These are phyloP conservation scores for Aureobasidium subglaciale DNA, from an alignment of 2,329 filamentous ascomycete species.

Conservation along the genomic window DNA sequence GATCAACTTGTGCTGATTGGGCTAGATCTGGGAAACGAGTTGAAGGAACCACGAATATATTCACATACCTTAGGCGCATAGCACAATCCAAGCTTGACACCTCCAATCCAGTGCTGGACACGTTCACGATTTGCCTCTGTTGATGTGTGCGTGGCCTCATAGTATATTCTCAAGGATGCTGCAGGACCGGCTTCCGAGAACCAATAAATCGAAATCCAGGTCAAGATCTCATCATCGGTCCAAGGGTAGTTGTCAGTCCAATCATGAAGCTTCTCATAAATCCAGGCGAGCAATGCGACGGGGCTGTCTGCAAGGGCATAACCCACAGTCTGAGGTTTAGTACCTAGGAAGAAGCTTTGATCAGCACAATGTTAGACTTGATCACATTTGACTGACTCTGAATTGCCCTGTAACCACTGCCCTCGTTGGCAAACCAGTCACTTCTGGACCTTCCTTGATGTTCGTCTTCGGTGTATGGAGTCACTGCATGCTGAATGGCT, in stretches of 20 bases:
- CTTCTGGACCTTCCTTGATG: slow-evolving; percentile 46
- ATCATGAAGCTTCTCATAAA: slow-evolving; percentile 72
- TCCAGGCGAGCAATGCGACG: slow-evolving; percentile 65
- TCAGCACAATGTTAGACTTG: too few species aligned
- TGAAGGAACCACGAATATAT: background rate
- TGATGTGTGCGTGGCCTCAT: slow-evolving; percentile 50
- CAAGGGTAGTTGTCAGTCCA: slow-evolving; percentile 68
- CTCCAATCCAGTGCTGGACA: slow-evolving; percentile 36
- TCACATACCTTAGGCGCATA: slow-evolving; percentile 44
- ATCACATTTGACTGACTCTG: slow-evolving; percentile 37
- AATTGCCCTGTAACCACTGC: slow-evolving; percentile 51
- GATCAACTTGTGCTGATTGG: too few species aligned
- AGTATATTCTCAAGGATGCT: slow-evolving; percentile 64
- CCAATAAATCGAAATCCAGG: slow-evolving; percentile 67
- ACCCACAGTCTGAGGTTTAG: slow-evolving; percentile 65
- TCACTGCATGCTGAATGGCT: slow-evolving; percentile 49
- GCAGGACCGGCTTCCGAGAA: slow-evolving; percentile 64
- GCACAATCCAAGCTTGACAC: slow-evolving; percentile 46
- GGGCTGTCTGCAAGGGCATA: slow-evolving; percentile 65
- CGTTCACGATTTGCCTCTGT: slow-evolving; percentile 25
- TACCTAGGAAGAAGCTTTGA: slow-evolving; percentile 29
- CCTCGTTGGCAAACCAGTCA: slow-evolving; percentile 52
- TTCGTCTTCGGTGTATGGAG: slow-evolving; percentile 48
- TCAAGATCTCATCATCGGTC: slow-evolving; percentile 69
- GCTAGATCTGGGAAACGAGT: background rate